These are phyloP conservation scores for Zangia roseola DNA, from an alignment of 768 basidiomycete genomes.

Conservation along the genomic window DNA sequence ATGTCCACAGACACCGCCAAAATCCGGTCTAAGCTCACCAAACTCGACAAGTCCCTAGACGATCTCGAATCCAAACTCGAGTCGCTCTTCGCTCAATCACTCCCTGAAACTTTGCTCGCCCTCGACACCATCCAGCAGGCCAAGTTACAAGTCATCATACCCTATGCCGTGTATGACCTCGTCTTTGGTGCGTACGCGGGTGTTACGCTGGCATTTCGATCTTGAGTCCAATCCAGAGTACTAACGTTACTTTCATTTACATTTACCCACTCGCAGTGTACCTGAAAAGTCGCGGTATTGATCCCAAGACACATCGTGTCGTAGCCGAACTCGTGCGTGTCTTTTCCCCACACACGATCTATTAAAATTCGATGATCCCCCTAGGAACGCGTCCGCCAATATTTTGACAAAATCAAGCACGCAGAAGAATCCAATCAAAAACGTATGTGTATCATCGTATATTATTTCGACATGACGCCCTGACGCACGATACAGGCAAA, in stretches of 20 bases:
- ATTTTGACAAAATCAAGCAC: constrained; percentile 79
- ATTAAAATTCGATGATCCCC: neutral
- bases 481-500: constrained; percentile 31
- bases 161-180: constrained; percentile 84
- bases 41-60: constrained; percentile 58
- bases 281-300: constrained; percentile 74
- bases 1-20: constrained; percentile 39
- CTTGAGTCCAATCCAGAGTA: neutral
- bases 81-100: constrained; percentile 63
- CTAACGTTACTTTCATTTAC: neutral
- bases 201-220: too few species aligned
- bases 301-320: constrained; percentile 77
- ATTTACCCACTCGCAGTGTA: constrained; percentile 52
- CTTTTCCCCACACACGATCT: neutral
- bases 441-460: constrained; percentile 10
- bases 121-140: constrained; percentile 78
- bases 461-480: neutral
- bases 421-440: constrained; percentile 69
- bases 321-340: constrained; percentile 50
- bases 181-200: constrained; percentile 65
- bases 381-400: constrained; percentile 73
- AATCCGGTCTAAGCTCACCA: constrained; percentile 41
- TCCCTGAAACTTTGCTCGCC: constrained; percentile 62
- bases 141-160: constrained; percentile 73
- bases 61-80: constrained; percentile 67